Percentiles rank a stretch among this genome's conserved stretches.
phyloP scores from a whole-genome alignment of 2,329 filamentous ascomycete species.

The Hymenoscyphus salicellus region DNA sequence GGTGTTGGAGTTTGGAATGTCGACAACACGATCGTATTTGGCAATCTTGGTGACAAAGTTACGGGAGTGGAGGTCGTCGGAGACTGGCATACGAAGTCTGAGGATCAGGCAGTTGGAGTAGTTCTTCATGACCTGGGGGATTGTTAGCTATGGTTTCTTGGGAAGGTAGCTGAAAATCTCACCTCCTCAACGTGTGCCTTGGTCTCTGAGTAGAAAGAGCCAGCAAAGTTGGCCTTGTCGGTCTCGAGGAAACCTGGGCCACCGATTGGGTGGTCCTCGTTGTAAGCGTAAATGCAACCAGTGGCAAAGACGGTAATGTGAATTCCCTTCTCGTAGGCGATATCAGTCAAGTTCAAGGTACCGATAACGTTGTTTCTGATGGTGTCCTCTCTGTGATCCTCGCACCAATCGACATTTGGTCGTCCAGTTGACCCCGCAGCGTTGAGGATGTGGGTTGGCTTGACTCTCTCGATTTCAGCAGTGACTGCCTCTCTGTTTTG shows the following conservation, averaged over 20 bases:
- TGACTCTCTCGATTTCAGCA: slow-evolving; percentile 54
- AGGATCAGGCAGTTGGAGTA: slow-evolving; percentile 62
- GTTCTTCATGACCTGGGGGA: slow-evolving; percentile 55
- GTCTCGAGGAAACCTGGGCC: slow-evolving; percentile 60
- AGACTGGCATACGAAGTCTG: slow-evolving; percentile 67
- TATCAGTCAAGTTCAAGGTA: slow-evolving; percentile 60
- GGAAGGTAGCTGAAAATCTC: slow-evolving; percentile 25
- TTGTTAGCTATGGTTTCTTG: slow-evolving; percentile 14
- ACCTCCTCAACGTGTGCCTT: slow-evolving; percentile 65
- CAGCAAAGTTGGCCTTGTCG: slow-evolving; percentile 62
- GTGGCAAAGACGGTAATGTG: slow-evolving; percentile 66
- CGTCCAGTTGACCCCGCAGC: slow-evolving; percentile 64
- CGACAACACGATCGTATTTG: slow-evolving; percentile 62
- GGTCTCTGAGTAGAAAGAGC: slow-evolving; percentile 66
- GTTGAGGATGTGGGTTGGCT: slow-evolving; percentile 66
- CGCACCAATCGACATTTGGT: slow-evolving; percentile 70
- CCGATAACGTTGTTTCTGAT: slow-evolving; percentile 66
- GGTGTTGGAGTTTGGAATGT: slow-evolving; percentile 67
- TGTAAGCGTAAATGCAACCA: slow-evolving; percentile 65
- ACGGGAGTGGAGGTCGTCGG: slow-evolving; percentile 62
- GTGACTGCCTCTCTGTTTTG: slow-evolving; percentile 58
- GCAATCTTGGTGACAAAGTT: slow-evolving; percentile 69
- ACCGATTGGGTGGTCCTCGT: slow-evolving; percentile 57
- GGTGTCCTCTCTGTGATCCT: slow-evolving; percentile 66
- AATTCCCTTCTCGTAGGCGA: slow-evolving; percentile 55